phyloP scores from a whole-genome alignment of 768 basidiomycete genomes.

The Termitomyces sp. region DNA sequence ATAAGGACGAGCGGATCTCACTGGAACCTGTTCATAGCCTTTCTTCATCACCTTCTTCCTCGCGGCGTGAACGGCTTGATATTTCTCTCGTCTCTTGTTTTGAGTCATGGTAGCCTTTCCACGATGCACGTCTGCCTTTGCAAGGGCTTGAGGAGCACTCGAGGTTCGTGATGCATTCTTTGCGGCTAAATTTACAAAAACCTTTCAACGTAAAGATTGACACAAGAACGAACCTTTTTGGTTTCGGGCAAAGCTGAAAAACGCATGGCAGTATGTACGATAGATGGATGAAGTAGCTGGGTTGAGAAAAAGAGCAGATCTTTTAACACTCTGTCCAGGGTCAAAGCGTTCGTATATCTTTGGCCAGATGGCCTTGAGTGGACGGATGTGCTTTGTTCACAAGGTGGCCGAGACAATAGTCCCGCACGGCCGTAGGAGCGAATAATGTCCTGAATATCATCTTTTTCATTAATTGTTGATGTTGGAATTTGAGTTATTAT shows the following conservation, averaged over 20 bases:
- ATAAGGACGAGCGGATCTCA: conserved; percentile 16
- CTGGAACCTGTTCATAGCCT: neutral
- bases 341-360: conserved; percentile 7
- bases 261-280: neutral
- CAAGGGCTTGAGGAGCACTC: neutral
- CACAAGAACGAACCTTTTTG: neutral
- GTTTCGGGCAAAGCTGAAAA: conserved; percentile 6
- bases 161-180: neutral
- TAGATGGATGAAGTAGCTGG: neutral
- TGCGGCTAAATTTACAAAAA: neutral
- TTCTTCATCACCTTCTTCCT: conserved; percentile 16
- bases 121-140: neutral
- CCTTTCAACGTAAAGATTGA: neutral
- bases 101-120: conserved; percentile 4
- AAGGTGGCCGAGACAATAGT: neutral
- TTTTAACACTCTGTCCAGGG: conserved; percentile 4
- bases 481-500: too few relatives aligned
- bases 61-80: conserved; percentile 20
- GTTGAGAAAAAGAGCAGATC: neutral
- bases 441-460: conserved; percentile 4
- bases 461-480: too few relatives aligned
- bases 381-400: neutral
- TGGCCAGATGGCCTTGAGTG: neutral
- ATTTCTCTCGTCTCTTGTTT: conserved; percentile 7
- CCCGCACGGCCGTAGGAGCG: neutral